phyloP scores from a whole-genome alignment of 306 rosid genomes.

The Medicago lupulina region DNA sequence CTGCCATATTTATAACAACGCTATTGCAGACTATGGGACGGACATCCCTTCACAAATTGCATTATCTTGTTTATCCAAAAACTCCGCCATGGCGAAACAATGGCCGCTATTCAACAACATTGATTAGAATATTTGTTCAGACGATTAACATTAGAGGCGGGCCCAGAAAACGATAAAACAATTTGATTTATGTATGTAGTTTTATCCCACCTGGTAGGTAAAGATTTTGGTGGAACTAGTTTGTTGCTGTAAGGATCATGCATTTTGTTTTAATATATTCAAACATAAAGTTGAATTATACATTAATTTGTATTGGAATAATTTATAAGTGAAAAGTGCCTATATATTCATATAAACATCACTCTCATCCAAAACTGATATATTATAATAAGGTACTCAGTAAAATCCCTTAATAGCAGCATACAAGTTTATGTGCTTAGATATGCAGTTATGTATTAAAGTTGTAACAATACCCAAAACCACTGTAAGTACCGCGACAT shows the following conservation, averaged over 20 bases:
- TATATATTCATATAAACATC: background rate
- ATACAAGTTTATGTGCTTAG: constrained; percentile 6
- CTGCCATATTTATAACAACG: too few species aligned
- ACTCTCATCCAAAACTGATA: constrained; percentile 31
- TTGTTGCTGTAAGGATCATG: background rate
- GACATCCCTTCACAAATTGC: too few species aligned
- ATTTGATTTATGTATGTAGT: background rate
- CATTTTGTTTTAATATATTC: background rate
- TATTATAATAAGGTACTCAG: constrained; percentile 21
- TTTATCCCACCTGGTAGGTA: background rate
- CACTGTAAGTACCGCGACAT: background rate
- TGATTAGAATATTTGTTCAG: background rate
- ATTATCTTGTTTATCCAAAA: too few species aligned
- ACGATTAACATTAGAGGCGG: background rate
- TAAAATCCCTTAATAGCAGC: background rate
- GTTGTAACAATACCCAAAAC: constrained; percentile 2
- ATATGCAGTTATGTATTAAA: constrained; percentile 16
- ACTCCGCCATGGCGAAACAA: too few species aligned
- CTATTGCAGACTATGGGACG: too few species aligned
- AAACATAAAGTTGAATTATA: background rate
- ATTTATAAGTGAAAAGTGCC: background rate
- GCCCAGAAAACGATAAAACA: too few species aligned
- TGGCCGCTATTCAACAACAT: too few species aligned
- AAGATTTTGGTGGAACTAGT: background rate
- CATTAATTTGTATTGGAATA: background rate